A percentile compares a stretch with the other conserved stretches of the same genome.
phyloP scores from a whole-genome alignment of 2,329 filamentous ascomycete species.

The Talaromyces amestolkiae region DNA sequence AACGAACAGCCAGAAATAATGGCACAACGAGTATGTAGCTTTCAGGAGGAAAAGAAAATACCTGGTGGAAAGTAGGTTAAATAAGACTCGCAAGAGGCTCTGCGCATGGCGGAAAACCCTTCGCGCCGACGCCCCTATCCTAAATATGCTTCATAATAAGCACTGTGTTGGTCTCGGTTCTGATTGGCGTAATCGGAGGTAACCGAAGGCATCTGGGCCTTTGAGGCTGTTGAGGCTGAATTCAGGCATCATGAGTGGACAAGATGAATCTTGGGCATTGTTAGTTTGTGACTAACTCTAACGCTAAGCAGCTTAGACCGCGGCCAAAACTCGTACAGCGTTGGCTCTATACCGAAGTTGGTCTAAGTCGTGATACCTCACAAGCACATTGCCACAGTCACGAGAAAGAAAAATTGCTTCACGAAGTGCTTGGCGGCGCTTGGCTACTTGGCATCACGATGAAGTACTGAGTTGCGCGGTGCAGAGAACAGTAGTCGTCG shows the following conservation, averaged over 20 bases:
- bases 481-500: neutral
- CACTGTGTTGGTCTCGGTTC: neutral
- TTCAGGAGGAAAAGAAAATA: neutral
- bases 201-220: neutral
- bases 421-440: neutral
- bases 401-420: neutral
- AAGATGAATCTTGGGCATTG: neutral
- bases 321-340: neutral
- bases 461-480: neutral
- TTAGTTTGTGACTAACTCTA: neutral
- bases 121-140: slow-evolving; percentile 2
- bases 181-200: slow-evolving; percentile 8
- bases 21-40: neutral
- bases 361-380: neutral
- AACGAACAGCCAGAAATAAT: neutral
- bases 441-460: neutral
- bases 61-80: neutral
- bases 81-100: slow-evolving; percentile 1
- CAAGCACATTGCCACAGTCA: neutral
- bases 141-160: neutral
- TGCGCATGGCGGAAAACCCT: neutral
- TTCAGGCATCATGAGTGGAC: slow-evolving; percentile 3
- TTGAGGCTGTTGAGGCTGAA: slow-evolving; percentile 13
- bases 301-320: neutral
- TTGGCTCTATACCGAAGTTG: neutral